Percentiles rank a stretch among this genome's conserved stretches.
Conservation (phyloP, 352 stramenopile genomes). For the Pythium utonaiense region DNA sequence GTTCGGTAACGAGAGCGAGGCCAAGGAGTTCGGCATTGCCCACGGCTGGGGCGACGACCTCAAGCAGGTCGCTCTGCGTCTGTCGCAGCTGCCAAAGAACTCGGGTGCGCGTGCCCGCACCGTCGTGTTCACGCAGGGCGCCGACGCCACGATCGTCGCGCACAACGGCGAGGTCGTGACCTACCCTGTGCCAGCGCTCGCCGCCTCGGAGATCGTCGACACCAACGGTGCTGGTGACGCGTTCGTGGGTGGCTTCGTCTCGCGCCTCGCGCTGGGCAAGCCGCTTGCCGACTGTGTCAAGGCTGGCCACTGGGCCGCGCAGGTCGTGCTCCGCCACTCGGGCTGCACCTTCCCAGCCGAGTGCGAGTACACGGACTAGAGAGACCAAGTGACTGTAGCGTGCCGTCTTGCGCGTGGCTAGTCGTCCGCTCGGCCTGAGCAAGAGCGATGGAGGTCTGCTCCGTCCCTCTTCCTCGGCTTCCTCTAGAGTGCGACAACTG, state of each 20-base stretch:
- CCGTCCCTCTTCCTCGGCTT: constrained; percentile 21
- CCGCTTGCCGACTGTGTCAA: constrained; percentile 93
- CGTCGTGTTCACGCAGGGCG: constrained; percentile 99
- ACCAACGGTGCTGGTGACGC: constrained; percentile 99
- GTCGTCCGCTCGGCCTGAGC: constrained; percentile 5
- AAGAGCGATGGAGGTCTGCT: constrained; percentile 17
- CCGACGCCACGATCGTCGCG: constrained; percentile 95
- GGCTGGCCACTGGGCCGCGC: constrained; percentile 95
- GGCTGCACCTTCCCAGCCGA: constrained; percentile 94
- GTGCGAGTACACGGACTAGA: constrained; percentile 90
- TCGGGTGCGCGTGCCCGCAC: constrained; percentile 87
- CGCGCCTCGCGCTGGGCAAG: constrained; percentile 85
- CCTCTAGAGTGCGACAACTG: neutral
- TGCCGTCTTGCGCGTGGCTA: neutral
- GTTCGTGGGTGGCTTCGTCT: constrained; percentile 98
- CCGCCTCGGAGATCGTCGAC: constrained; percentile 93
- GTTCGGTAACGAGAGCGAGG: constrained; percentile 99
- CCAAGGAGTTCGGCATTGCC: constrained; percentile 91
- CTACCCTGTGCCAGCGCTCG: constrained; percentile 90
- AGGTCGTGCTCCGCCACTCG: constrained; percentile 96
- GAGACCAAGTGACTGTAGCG: constrained; percentile 16
- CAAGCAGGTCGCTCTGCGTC: constrained; percentile 89
- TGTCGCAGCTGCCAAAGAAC: constrained; percentile 93
- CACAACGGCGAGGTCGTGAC: constrained; percentile 89
- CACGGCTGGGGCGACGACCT: constrained; percentile 89